Base-by-base conservation (phyloP, 805 yeast species). In the Candida stauntonica region DNA sequence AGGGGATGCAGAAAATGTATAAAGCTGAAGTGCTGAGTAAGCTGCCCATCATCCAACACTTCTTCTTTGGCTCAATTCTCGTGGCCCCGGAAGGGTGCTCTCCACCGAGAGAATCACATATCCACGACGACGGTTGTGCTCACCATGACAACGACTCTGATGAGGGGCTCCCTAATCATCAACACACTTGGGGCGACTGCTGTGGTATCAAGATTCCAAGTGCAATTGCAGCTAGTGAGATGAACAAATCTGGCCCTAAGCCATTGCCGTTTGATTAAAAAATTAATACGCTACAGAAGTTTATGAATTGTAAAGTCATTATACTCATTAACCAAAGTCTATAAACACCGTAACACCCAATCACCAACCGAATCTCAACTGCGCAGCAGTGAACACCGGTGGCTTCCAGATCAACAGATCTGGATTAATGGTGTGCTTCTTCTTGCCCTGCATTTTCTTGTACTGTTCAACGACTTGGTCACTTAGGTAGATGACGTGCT, bases 141-240 rank as follows among this genome's bases (percentile, higher is more conserved):
- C 73, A 68, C 35, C 54, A 45, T 37, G 62, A 51, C 28, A 61
- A 61, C 35, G 61, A 57, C 27, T 40, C 60, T 15, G 62, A 60
- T 24, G 56, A 53, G 28, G 62, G 57, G 7, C 24, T 51, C 7
- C 60, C 57, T 2, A 45, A 54, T 3, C 73, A 67, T 41, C 67
- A 66, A 32, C 70, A 67, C 29, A 79, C 86, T 3, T 93, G 96
- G 95, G 98, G 96, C 7, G 98, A 93, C 58, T 93, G 99, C 55
- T 93, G 99, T 66, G 99, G 99, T 7, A 93, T 93, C 35, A 86
- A 86, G 55, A 75, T 93, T 2, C 99, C 99, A 0, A 87, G 96
- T 62, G 96, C 97, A 0, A 76, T 88, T 40, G 98, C 96, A 0
- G 99, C 96, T 0, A 73, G 80, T 13, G 80, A 77, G 45, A 64